A percentile compares a stretch with the other conserved stretches of the same genome.
These are phyloP conservation scores for Dimocarpus longan DNA, from an alignment of 345 rosid species.

Conservation along the genomic window DNA sequence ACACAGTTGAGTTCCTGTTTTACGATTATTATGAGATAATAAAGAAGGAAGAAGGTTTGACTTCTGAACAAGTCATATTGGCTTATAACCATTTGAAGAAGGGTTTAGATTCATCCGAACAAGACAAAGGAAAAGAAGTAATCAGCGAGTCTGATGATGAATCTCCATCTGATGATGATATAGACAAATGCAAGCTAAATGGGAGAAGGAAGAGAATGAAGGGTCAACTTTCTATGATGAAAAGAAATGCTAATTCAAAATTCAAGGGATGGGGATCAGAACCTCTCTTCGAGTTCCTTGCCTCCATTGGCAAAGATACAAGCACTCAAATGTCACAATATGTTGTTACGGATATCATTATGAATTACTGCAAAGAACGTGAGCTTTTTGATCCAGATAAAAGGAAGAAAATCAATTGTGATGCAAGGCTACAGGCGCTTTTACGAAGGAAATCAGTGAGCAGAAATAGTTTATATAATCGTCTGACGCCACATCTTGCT, in stretches of 20 bases:
- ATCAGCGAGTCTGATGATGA: conserved; percentile 25
- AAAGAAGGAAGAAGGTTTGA: conserved; percentile 39
- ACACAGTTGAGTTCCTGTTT: conserved; percentile 43
- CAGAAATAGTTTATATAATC: conserved; percentile 36
- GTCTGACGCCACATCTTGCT: conserved; percentile 40
- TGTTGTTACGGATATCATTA: conserved; percentile 37
- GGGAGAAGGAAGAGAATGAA: conserved; percentile 22
- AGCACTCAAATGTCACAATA: conserved; percentile 34
- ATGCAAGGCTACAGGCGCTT: conserved; percentile 41
- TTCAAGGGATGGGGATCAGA: conserved; percentile 62
- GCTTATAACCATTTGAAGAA: conserved; percentile 32
- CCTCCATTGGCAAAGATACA: conserved; percentile 42
- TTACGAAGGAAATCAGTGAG: conserved; percentile 43
- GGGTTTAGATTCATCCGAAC: conserved; percentile 16
- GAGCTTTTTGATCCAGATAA: conserved; percentile 40
- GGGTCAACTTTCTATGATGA: not conserved
- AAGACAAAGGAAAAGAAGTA: conserved; percentile 20
- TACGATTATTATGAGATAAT: conserved; percentile 50
- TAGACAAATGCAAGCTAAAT: not conserved
- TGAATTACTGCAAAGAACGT: conserved; percentile 38
- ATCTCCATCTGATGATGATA: conserved; percentile 27
- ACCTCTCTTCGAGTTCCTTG: conserved; percentile 45
- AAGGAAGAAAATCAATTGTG: conserved; percentile 47
- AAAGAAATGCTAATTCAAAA: conserved; percentile 21
- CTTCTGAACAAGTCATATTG: conserved; percentile 28